Evolutionary conservation across 768 basidiomycete genomes (phyloP).

Genomic region (Mycena chlorophos): DNA sequence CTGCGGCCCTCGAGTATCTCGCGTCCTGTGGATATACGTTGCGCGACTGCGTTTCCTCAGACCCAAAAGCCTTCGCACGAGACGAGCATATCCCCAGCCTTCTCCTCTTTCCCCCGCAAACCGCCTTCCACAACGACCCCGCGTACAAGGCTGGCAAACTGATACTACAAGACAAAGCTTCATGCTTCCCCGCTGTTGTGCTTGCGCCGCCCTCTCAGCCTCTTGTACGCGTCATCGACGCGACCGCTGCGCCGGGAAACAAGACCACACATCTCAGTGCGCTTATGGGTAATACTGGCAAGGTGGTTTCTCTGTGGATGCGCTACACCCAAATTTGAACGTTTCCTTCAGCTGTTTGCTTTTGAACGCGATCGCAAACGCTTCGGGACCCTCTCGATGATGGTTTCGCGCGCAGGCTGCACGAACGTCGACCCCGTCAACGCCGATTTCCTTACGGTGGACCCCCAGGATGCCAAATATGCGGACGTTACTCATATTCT

Average conservation of each 20-base stretch:
- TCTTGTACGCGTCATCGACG: slow-evolving; percentile 74
- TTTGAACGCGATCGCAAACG: slow-evolving; percentile 86
- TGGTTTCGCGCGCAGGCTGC: slow-evolving; percentile 85
- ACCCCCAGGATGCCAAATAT: slow-evolving; percentile 66
- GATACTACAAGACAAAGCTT: slow-evolving; percentile 97
- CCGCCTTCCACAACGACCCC: slow-evolving; percentile 66
- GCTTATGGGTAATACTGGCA: slow-evolving; percentile 79
- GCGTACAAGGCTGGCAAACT: slow-evolving; percentile 78
- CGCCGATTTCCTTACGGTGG: slow-evolving; percentile 80
- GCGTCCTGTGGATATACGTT: slow-evolving; percentile 54
- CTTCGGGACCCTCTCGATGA: slow-evolving; percentile 78
- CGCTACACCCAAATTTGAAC: not conserved
- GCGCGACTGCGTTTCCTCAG: slow-evolving; percentile 18
- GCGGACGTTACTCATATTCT: slow-evolving; percentile 80
- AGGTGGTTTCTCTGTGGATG: slow-evolving; percentile 44
- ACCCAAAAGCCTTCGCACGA: slow-evolving; percentile 61
- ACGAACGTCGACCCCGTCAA: slow-evolving; percentile 75
- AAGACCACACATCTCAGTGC: slow-evolving; percentile 95
- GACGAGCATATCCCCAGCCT: slow-evolving; percentile 85
- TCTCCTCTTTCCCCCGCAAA: slow-evolving; percentile 69
- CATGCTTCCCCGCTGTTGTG: slow-evolving; percentile 90
- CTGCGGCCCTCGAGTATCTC: slow-evolving; percentile 63
- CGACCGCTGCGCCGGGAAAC: slow-evolving; percentile 96
- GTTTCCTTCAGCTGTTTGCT: slow-evolving; percentile 63
- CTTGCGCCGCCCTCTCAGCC: slow-evolving; percentile 68